Base-by-base conservation (phyloP, 768 basidiomycete species). In the Collybiopsis luxurians region DNA sequence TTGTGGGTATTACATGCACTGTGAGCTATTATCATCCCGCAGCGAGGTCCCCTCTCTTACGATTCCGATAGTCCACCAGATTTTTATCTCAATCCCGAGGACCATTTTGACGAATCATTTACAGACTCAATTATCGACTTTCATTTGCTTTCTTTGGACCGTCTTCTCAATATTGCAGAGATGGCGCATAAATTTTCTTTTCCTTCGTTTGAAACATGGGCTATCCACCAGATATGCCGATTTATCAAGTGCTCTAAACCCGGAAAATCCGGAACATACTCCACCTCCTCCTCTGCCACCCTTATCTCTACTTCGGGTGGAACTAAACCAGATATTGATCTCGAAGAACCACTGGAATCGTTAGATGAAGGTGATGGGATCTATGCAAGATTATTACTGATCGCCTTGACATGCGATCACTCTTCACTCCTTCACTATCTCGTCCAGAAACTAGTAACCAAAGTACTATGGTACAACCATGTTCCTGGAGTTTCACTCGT, bases 401-500 rank as follows among this genome's bases (percentile, higher is more conserved):
- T 87, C 34, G 82, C 85, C 0, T 74, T 79, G 27, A 69, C 75
- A 50, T 81, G 81, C 59, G 66, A 73, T 39, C 79, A 85, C 55
- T 63, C 70, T 39, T 71, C 65, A 21, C 75, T 89, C 36, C 69
- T 79, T 34, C 74, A 76, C 24, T 70, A 82, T 4, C 72, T 84
- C 64, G 72, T 76, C 46, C 70, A 76, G 39, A 73, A 77, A 39
- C 73, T 85, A 51, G 77, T 86, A 61, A 73, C 74, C 26, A 71
- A 70, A 39, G 81, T 83, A 21, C 72, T 83, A 36, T 85, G 82
- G 75, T 80, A 80, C 54, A 77, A 79, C 48, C 75, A 73, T 26
- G 59, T 79, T 53, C 71, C 82, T 39, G 77, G 79, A 76, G 60
- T 75, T 54, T 62, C 77, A 28, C 69, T 71, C 42, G 66, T 71